phyloP scores from a whole-genome alignment of 164 flowering plant genomes.

The Kalanchoe fedtschenkoi region DNA sequence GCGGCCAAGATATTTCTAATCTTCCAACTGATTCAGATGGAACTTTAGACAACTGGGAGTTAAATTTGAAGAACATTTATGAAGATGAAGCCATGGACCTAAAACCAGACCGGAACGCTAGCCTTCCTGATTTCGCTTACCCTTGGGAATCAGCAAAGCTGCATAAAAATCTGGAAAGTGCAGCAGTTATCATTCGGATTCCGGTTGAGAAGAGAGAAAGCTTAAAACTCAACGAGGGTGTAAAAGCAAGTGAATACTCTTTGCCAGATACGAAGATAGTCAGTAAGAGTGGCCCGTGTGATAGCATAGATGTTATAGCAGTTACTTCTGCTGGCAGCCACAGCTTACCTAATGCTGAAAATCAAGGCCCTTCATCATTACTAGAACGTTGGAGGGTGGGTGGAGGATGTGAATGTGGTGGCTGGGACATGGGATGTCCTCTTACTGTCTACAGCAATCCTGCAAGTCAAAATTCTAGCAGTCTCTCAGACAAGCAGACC shows the following conservation, averaged over 20 bases:
- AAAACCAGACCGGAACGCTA: background rate
- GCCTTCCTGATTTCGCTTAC: background rate
- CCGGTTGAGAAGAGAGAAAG: constrained; percentile 64
- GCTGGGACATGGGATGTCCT: constrained; percentile 97
- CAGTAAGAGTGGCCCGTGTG: constrained; percentile 11
- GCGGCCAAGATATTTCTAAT: background rate
- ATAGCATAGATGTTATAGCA: constrained; percentile 32
- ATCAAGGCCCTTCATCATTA: constrained; percentile 55
- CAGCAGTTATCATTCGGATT: constrained; percentile 57
- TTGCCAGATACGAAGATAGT: constrained; percentile 9
- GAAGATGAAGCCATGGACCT: background rate
- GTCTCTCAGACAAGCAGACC: constrained; percentile 18
- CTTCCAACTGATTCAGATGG: background rate
- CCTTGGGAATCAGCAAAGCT: constrained; percentile 40
- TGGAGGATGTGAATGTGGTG: constrained; percentile 97
- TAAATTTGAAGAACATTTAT: too few species aligned
- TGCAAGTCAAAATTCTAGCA: constrained; percentile 13
- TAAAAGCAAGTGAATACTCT: constrained; percentile 14
- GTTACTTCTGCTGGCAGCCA: constrained; percentile 67
- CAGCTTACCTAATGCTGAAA: constrained; percentile 46
- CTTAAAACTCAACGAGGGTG: constrained; percentile 39
- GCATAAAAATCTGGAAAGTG: constrained; percentile 58
- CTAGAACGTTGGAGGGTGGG: constrained; percentile 82
- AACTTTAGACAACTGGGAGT: background rate
- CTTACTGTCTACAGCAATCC: constrained; percentile 42